phyloP scores from a whole-genome alignment of 2,329 filamentous ascomycete species.

The Ophiostoma tasmaniense region DNA sequence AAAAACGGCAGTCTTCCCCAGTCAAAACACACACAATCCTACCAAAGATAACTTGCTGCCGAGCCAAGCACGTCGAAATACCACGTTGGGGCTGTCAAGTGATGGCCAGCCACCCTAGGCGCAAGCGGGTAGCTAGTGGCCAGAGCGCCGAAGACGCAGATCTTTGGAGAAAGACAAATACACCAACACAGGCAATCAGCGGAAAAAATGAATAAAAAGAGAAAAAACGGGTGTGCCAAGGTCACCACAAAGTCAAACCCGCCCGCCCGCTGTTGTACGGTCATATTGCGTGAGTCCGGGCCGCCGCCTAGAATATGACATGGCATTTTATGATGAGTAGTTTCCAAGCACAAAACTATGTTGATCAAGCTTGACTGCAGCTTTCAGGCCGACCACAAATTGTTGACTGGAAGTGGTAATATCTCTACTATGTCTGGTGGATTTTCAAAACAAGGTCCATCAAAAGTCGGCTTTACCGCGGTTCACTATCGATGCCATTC shows the following conservation, averaged over 20 bases:
- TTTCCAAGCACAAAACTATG: too few species aligned
- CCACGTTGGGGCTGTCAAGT: background rate
- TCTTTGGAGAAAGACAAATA: background rate
- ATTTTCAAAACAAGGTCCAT: too few species aligned
- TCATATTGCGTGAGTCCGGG: background rate
- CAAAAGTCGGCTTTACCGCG: too few species aligned
- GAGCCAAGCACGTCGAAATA: background rate
- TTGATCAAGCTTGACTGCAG: too few species aligned
- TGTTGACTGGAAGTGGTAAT: too few species aligned
- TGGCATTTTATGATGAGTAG: too few species aligned
- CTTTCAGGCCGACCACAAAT: too few species aligned
- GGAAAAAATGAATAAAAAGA: background rate
- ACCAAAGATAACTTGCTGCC: background rate
- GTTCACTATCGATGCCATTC: too few species aligned
- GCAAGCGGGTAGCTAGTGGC: too few species aligned
- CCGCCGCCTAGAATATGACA: background rate
- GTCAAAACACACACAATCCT: too few species aligned
- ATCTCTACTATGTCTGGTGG: too few species aligned
- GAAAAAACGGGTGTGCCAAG: background rate
- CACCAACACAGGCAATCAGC: background rate
- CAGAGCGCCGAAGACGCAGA: background rate
- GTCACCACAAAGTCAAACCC: background rate
- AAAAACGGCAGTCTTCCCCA: too few species aligned
- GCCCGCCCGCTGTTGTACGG: background rate
- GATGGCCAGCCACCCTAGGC: background rate